phyloP scores from a whole-genome alignment of 768 basidiomycete genomes.

The Tephrocybe sp. region DNA sequence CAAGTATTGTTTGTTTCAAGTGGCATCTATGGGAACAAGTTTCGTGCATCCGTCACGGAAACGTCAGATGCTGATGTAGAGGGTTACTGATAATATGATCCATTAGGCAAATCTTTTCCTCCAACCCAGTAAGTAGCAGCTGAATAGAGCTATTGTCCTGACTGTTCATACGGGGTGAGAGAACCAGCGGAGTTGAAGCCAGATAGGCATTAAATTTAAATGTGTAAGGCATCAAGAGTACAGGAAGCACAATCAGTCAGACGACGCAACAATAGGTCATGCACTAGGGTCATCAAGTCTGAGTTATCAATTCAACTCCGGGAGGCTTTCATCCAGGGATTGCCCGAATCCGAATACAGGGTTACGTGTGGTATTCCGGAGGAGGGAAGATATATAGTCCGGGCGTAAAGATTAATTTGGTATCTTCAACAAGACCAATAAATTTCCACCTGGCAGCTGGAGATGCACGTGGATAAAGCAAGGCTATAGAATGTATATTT shows the following conservation, averaged over 20 bases:
- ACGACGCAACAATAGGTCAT: too few relatives aligned
- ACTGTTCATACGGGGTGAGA: slow-evolving; percentile 11
- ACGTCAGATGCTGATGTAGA: slow-evolving; percentile 15
- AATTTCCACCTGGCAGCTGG: too few relatives aligned
- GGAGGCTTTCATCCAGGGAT: too few relatives aligned
- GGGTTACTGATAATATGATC: slow-evolving; percentile 8
- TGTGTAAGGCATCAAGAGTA: too few relatives aligned
- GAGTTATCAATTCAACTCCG: too few relatives aligned
- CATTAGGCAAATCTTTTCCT: slow-evolving; percentile 5
- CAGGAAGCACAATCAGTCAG: too few relatives aligned
- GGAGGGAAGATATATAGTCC: neutral
- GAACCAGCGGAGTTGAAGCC: too few relatives aligned
- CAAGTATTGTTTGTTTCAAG: slow-evolving; percentile 2
- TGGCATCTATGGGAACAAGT: neutral
- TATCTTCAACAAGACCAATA: neutral
- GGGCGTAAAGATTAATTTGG: slow-evolving; percentile 2
- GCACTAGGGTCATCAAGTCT: too few relatives aligned
- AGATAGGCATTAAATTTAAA: too few relatives aligned
- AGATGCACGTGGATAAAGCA: slow-evolving; percentile 3
- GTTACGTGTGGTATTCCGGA: slow-evolving; percentile 2
- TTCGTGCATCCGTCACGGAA: slow-evolving; percentile 5
- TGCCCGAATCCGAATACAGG: slow-evolving; percentile 6
- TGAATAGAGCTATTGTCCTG: neutral
- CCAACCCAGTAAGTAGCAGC: neutral
- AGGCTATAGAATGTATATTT: too few relatives aligned